A percentile compares a stretch with the other conserved stretches of the same genome.
These are phyloP conservation scores for Dothidotthia symphoricarpi DNA, from an alignment of 2,329 filamentous ascomycete species.

Conservation along the genomic window DNA sequence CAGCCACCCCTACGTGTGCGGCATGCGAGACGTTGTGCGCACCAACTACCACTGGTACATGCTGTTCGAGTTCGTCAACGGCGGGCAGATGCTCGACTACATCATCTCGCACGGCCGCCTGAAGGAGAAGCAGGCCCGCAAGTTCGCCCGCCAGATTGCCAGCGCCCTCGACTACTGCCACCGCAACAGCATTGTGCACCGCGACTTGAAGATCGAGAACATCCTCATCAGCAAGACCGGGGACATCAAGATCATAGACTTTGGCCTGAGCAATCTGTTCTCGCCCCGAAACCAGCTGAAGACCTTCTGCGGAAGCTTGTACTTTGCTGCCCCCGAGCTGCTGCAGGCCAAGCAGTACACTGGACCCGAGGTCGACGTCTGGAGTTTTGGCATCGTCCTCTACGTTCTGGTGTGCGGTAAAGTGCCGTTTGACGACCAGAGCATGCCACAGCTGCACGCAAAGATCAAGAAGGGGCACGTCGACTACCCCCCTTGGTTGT, in stretches of 20 bases:
- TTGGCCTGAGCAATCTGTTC: constrained; percentile 95
- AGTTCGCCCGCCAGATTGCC: constrained; percentile 95
- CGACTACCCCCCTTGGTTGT: constrained; percentile 93
- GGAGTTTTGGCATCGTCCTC: constrained; percentile 98
- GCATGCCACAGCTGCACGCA: constrained; percentile 95
- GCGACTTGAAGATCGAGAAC: constrained; percentile 98
- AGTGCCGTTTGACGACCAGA: constrained; percentile 97
- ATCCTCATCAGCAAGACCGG: constrained; percentile 98
- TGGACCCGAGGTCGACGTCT: constrained; percentile 93
- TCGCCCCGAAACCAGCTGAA: constrained; percentile 81
- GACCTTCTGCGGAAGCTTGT: constrained; percentile 96
- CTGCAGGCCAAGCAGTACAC: constrained; percentile 92
- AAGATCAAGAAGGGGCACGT: constrained; percentile 98
- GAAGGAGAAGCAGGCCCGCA: constrained; percentile 97
- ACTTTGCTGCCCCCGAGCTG: constrained; percentile 94
- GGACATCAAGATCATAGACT: constrained; percentile 99
- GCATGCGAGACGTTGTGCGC: constrained; percentile 89
- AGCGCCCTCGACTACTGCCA: constrained; percentile 97
- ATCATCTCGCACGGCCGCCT: constrained; percentile 97
- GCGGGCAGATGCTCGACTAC: constrained; percentile 98
- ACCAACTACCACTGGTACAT: constrained; percentile 99
- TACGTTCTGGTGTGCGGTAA: constrained; percentile 97
- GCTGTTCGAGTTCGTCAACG: constrained; percentile 98
- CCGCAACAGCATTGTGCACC: constrained; percentile 95
- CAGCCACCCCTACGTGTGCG: constrained; percentile 93